Conservation (phyloP, 768 basidiomycete genomes). For the Auricularia sp. region DNA sequence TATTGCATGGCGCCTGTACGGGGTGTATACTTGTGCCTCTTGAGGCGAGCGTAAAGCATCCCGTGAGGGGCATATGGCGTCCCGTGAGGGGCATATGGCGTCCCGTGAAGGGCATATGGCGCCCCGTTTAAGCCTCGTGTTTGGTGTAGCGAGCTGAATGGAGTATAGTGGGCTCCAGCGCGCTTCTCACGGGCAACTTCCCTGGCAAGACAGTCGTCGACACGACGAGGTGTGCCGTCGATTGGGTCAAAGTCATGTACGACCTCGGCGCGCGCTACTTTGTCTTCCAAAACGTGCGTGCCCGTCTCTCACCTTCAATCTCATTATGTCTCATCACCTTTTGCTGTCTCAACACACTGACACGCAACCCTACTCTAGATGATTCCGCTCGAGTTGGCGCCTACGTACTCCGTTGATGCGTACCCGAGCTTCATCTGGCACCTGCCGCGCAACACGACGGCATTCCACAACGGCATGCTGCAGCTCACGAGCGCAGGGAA, state of each 20-base stretch:
- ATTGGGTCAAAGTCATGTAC: slow-evolving; percentile 49
- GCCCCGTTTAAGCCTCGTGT: no score
- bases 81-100: no score
- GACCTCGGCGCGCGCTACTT: slow-evolving; percentile 53
- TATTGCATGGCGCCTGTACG: no score
- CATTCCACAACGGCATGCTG: slow-evolving; percentile 42
- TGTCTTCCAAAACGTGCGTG: slow-evolving; percentile 44
- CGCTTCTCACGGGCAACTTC: slow-evolving; percentile 41
- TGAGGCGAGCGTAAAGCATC: no score
- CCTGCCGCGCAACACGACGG: slow-evolving; percentile 40
- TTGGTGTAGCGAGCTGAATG: neutral
- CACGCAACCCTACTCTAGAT: slow-evolving; percentile 33
- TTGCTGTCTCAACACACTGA: no score
- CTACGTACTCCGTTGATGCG: slow-evolving; percentile 36
- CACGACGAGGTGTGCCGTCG: slow-evolving; percentile 45
- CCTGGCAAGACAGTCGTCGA: slow-evolving; percentile 45
- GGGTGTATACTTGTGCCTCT: no score
- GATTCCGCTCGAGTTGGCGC: slow-evolving; percentile 41
- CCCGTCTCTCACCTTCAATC: neutral
- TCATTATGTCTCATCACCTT: no score
- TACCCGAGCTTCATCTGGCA: slow-evolving; percentile 43
- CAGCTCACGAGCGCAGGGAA: slow-evolving; percentile 45
- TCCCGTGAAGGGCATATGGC: no score
- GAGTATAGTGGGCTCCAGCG: slow-evolving; percentile 32
- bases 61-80: no score